These are phyloP conservation scores for Phylloboletellus chloephorus DNA, from an alignment of 1,284 basidiomycete species.

Conservation along the genomic window DNA sequence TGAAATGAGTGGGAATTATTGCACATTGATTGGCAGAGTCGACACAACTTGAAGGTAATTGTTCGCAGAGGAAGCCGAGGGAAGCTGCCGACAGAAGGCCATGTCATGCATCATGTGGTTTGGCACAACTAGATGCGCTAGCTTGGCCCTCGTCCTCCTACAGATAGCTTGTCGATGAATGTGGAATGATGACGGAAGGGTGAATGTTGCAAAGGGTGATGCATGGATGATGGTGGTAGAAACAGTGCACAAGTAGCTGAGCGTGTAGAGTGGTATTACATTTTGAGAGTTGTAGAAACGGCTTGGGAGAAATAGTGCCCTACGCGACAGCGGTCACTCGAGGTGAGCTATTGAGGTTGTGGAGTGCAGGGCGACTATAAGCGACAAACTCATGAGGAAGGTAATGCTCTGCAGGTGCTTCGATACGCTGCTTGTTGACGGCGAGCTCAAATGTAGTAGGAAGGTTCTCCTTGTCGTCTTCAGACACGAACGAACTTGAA, in stretches of 20 bases:
- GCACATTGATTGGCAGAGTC: slow-evolving; percentile 35
- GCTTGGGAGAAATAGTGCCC: slow-evolving; percentile 15
- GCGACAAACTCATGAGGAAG: slow-evolving; percentile 73
- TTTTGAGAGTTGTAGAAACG: slow-evolving; percentile 49
- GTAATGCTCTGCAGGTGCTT: slow-evolving; percentile 65
- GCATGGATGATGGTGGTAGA: slow-evolving; percentile 71
- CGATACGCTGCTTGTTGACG: slow-evolving; percentile 62
- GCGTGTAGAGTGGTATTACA: slow-evolving; percentile 67
- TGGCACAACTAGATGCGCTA: slow-evolving; percentile 19
- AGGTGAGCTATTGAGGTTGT: slow-evolving; percentile 51
- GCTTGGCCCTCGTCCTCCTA: slow-evolving; percentile 23
- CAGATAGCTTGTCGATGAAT: slow-evolving; percentile 43
- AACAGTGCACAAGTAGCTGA: slow-evolving; percentile 53
- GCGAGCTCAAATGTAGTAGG: slow-evolving; percentile 62
- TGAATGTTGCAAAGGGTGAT: slow-evolving; percentile 61
- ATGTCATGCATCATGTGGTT: slow-evolving; percentile 22
- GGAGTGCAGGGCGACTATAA: slow-evolving; percentile 67
- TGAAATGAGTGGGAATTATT: slow-evolving; percentile 46
- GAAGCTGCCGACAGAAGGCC: slow-evolving; percentile 18
- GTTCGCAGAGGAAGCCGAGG: slow-evolving; percentile 31
- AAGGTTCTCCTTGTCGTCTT: slow-evolving; percentile 76
- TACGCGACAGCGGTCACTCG: slow-evolving; percentile 53
- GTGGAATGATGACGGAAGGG: slow-evolving; percentile 45
- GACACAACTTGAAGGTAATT: slow-evolving; percentile 19
- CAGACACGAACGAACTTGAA: slow-evolving; percentile 47